Evolutionary conservation across 345 rosid species (phyloP).

Genomic region (Populus euphratica): DNA sequence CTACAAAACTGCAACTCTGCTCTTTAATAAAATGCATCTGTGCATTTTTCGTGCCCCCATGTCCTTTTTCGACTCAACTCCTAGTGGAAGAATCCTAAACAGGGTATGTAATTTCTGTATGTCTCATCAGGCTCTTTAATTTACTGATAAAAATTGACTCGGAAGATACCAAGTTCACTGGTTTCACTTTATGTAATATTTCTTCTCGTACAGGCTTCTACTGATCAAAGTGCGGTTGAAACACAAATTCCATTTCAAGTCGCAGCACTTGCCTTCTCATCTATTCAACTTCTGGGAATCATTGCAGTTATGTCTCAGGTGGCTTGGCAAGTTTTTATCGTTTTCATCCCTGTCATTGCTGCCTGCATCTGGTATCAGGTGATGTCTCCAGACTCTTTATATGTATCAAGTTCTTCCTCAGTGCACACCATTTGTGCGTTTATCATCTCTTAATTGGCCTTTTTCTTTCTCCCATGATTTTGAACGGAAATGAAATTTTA

Average conservation of each 20-base stretch:
- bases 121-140: background rate
- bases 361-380: slow-evolving; percentile 79
- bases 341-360: slow-evolving; percentile 65
- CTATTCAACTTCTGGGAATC: slow-evolving; percentile 60
- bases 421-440: no score
- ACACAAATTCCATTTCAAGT: slow-evolving; percentile 42
- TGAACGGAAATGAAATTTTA: no score
- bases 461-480: no score
- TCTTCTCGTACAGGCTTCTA: slow-evolving; percentile 57
- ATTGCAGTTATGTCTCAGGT: slow-evolving; percentile 79
- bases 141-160: no score
- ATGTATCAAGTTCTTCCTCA: no score
- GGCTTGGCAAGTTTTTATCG: slow-evolving; percentile 77
- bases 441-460: no score
- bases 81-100: slow-evolving; percentile 65
- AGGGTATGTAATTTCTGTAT: slow-evolving; percentile 38
- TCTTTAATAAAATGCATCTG: slow-evolving; percentile 63
- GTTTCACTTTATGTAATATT: background rate
- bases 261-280: slow-evolving; percentile 41
- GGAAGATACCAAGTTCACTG: no score
- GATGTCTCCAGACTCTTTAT: background rate
- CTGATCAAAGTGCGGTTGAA: slow-evolving; percentile 72
- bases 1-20: slow-evolving; percentile 65
- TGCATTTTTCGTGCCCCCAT: slow-evolving; percentile 72
- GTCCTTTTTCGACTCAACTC: slow-evolving; percentile 84